Conservation (phyloP, 306 rosid genomes). For the Trifolium fragiferum region DNA sequence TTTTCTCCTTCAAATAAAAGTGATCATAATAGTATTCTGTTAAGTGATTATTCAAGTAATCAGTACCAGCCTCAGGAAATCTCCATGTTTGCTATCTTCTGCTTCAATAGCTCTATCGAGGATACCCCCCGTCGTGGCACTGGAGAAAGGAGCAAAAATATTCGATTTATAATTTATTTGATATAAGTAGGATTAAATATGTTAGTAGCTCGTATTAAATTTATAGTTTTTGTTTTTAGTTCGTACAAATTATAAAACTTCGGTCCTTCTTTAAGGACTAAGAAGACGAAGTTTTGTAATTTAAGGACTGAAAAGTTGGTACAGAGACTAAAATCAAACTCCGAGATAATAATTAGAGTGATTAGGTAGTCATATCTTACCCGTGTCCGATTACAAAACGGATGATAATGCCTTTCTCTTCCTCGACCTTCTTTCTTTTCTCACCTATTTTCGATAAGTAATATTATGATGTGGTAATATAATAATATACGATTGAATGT, state of each 20-base stretch:
- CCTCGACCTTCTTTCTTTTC: conserved; percentile 89
- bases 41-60: neutral
- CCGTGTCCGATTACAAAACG: conserved; percentile 98
- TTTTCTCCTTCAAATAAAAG: neutral
- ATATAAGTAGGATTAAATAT: neutral
- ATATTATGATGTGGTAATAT: neutral
- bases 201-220: too few relatives aligned
- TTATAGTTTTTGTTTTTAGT: too few relatives aligned
- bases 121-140: conserved; percentile 97
- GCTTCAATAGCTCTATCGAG: conserved; percentile 97
- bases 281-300: too few relatives aligned
- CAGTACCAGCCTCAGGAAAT: conserved; percentile 85
- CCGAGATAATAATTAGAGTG: neutral
- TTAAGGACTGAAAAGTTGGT: too few relatives aligned
- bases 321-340: neutral
- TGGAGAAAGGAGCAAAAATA: conserved; percentile 34
- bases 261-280: too few relatives aligned
- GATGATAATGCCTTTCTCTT: conserved; percentile 91
- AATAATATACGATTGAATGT: neutral
- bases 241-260: too few relatives aligned
- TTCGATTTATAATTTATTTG: conserved; percentile 28
- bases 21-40: conserved; percentile 11
- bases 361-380: conserved; percentile 52
- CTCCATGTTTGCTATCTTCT: conserved; percentile 94
- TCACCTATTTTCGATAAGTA: conserved; percentile 61